Evolutionary conservation across 768 basidiomycete genomes (phyloP).

Genomic region (Termitomyces sp.): DNA sequence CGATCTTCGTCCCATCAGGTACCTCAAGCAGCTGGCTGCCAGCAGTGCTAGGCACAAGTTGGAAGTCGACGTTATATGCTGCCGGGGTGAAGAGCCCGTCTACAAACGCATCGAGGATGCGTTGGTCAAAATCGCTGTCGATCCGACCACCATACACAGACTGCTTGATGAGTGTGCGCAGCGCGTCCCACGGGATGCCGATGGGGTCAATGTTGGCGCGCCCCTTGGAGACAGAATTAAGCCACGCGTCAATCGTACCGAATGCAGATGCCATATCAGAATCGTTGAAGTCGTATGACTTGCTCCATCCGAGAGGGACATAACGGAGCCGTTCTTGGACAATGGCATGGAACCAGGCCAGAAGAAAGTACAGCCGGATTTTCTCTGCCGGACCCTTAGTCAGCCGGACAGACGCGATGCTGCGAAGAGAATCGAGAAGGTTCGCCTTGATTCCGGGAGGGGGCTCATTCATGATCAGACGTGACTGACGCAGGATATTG

Average conservation of each 20-base stretch:
- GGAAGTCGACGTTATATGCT: slow-evolving; percentile 93
- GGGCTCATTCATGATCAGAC: slow-evolving; percentile 98
- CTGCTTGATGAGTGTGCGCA: slow-evolving; percentile 91
- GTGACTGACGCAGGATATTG: slow-evolving; percentile 93
- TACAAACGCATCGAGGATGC: slow-evolving; percentile 89
- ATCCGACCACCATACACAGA: slow-evolving; percentile 93
- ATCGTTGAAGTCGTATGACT: slow-evolving; percentile 98
- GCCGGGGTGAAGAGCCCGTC: slow-evolving; percentile 81
- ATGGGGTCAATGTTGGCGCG: slow-evolving; percentile 89
- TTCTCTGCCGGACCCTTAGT: slow-evolving; percentile 90
- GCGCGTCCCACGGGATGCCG: slow-evolving; percentile 90
- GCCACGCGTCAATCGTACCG: slow-evolving; percentile 89
- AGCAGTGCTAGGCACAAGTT: slow-evolving; percentile 65
- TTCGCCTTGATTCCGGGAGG: slow-evolving; percentile 97
- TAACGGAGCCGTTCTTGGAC: slow-evolving; percentile 96
- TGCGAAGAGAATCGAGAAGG: slow-evolving; percentile 80
- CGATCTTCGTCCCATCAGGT: slow-evolving; percentile 90
- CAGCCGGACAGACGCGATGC: slow-evolving; percentile 66
- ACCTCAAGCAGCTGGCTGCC: slow-evolving; percentile 55
- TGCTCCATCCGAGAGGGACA: slow-evolving; percentile 94
- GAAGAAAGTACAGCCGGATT: slow-evolving; percentile 86
- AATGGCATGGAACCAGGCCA: slow-evolving; percentile 99
- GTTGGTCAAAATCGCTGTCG: slow-evolving; percentile 94
- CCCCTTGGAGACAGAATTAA: slow-evolving; percentile 75
- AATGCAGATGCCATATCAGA: slow-evolving; percentile 95